Percentiles rank a stretch among this genome's conserved stretches.
Evolutionary conservation across 2,329 filamentous ascomycete species (phyloP).

Genomic region (Colletotrichum shisoi): DNA sequence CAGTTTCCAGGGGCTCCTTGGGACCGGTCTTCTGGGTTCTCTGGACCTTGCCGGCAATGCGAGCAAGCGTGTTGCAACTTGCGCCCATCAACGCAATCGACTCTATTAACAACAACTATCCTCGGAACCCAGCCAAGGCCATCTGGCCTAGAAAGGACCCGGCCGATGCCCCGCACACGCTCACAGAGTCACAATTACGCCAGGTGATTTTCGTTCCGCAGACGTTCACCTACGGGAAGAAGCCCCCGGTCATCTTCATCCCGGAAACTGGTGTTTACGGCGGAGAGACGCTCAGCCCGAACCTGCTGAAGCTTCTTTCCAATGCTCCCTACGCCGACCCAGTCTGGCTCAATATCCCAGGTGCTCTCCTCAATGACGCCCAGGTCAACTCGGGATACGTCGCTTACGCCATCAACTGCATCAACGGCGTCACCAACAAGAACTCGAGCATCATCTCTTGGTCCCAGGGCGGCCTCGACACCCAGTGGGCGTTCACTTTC

Average conservation of each 20-base stretch:
- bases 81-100: conserved; percentile 18
- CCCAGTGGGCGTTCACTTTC: conserved; percentile 67
- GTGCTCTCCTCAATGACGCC: conserved; percentile 55
- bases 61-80: conserved; percentile 22
- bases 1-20: conserved; percentile 27
- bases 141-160: conserved; percentile 50
- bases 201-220: conserved; percentile 62
- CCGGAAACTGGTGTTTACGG: conserved; percentile 62
- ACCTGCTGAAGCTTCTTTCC: conserved; percentile 58
- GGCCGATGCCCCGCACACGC: conserved; percentile 58
- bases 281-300: conserved; percentile 55
- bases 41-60: conserved; percentile 14
- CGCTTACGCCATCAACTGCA: conserved; percentile 66
- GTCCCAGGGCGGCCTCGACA: conserved; percentile 63
- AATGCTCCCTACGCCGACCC: conserved; percentile 55
- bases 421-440: conserved; percentile 51
- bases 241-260: conserved; percentile 60
- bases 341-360: conserved; percentile 65
- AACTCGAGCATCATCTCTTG: conserved; percentile 59
- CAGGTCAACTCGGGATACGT: conserved; percentile 64
- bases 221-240: conserved; percentile 56
- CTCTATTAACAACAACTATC: conserved; percentile 25
- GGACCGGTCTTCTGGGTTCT: conserved; percentile 8
- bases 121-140: conserved; percentile 21
- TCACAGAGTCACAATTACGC: conserved; percentile 57